Base-by-base conservation (phyloP, 345 rosid species). In the Eutrema japonicum region DNA sequence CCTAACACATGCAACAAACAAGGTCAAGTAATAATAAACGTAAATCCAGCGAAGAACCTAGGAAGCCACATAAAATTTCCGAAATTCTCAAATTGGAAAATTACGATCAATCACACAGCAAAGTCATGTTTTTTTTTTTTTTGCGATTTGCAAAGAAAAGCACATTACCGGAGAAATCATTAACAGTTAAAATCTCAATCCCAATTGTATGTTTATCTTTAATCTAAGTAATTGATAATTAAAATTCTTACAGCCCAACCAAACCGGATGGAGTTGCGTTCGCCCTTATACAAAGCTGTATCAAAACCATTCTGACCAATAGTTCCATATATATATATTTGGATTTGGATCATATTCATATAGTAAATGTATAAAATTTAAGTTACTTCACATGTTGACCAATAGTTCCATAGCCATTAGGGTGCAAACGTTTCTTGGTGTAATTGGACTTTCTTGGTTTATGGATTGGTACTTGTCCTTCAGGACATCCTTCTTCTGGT, bases 391-490 rank as follows among this genome's bases (percentile, higher is more conserved):
- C 72, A 67, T 53, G 72, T 40, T 53, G 8, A 40, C 41, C 61
- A 49, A 37, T 0, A 36, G 8, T 26, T 29, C 29, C 61, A 29
- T 26, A 38, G 18, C 9, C 37, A 40, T 67, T 27, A 67, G 30
- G 0, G 1, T 41, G 41, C 16, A 52, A 9, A 41, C 5, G 11
- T 41, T 67, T 40, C 27, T 27, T 8, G 11, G 40, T 52, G 14
- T 52, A 5, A 45, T 41, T 54, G 4, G 5, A 4, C 6, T 14
- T 68, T 56, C 38, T 69, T 56, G 46, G 73, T 22, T 56, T 69
- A 11, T 56, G 46, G 38, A 69, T 69, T 22, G 65, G 73, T 69
- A 69, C 55, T 56, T 56, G 46, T 56, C 73, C 73, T 18, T 22
- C 12, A 16, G 65, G 65, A 55, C 73, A 70, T 43, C 64, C 56